phyloP scores from a whole-genome alignment of 805 yeast species.

The Candida vartiovaarae region DNA sequence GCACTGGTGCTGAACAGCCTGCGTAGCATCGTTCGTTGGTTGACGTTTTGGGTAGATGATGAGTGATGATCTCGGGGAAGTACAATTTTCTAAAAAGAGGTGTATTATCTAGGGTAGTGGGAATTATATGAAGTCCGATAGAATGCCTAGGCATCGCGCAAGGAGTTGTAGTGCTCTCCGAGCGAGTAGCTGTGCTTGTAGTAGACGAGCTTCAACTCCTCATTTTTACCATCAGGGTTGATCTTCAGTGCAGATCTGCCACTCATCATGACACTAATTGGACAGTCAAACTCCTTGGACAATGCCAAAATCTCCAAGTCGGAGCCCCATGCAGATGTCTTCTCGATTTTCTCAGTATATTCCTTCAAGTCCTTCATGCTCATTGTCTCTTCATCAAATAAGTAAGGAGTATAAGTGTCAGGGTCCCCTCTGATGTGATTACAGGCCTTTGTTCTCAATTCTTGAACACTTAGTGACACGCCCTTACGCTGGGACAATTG shows the following conservation, averaged over 20 bases:
- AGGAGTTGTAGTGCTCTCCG: conserved; percentile 93
- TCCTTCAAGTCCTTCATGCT: conserved; percentile 55
- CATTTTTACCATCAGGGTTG: conserved; percentile 44
- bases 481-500: conserved; percentile 56
- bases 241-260: conserved; percentile 62
- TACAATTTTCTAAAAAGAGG: too few species aligned
- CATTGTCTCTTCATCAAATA: conserved; percentile 74
- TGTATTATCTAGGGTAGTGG: too few species aligned
- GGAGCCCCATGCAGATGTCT: conserved; percentile 95
- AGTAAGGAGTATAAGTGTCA: conserved; percentile 71
- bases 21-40: neutral
- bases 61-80: neutral
- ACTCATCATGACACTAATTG: conserved; percentile 70
- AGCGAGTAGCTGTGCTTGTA: conserved; percentile 81
- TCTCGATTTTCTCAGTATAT: conserved; percentile 60
- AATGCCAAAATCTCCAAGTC: conserved; percentile 86
- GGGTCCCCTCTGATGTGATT: conserved; percentile 55
- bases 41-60: neutral
- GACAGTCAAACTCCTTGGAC: conserved; percentile 61
- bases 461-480: conserved; percentile 32
- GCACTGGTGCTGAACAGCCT: conserved; percentile 9
- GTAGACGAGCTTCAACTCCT: conserved; percentile 64
- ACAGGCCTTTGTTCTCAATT: conserved; percentile 60
- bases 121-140: too few species aligned
- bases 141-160: conserved; percentile 34